Base-by-base conservation (phyloP, 2,329 filamentous ascomycete genomes). In the Penicillium nordicum region DNA sequence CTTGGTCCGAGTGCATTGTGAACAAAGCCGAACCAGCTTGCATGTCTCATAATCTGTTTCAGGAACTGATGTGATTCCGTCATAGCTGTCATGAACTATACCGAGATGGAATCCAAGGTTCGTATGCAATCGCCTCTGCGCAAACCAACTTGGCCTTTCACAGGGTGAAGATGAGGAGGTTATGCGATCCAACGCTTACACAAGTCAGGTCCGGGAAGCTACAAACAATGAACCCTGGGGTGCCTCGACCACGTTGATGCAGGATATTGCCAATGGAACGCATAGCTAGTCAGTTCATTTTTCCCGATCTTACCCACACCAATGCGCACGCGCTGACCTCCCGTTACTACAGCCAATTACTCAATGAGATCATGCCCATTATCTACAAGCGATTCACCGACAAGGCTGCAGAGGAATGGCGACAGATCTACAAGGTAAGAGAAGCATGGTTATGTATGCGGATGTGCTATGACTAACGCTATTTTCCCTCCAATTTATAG, bases 361-460 rank as follows among this genome's bases (percentile, higher is more conserved):
- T 99, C 55, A 97, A 97, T 76, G 94, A 99, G 76, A 97, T 99
- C 73, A 99, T 99, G 94, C 94, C 94, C 64, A 94, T 99, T 91
- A 96, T 99, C 72, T 99, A 99, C 80, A 94, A 95, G 71, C 90
- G 94, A 63, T 99, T 99, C 76, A 99, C 94, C 59, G 94, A 99
- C 74, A 99, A 99, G 80, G 84, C 92, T 8, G 93, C 94, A 54
- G 94, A 99, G 74, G 94, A 99, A 78, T 99, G 94, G 94, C 86
- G 94, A 65, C 94, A 99, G 76, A 99, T 99, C 71, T 99, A 99
- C 84, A 99, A 99, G 81, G 88, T 91, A 68, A 55, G 58, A 27
- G 16, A 10, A 18, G 5, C 48, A 16, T 16, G 25, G 29, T 10
- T 18, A 29, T 27, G 18, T 21, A 18, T 11, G 16, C 2, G 1